Base-by-base conservation (phyloP, 2,329 filamentous ascomycete genomes). In the Fusarium incarnatum region DNA sequence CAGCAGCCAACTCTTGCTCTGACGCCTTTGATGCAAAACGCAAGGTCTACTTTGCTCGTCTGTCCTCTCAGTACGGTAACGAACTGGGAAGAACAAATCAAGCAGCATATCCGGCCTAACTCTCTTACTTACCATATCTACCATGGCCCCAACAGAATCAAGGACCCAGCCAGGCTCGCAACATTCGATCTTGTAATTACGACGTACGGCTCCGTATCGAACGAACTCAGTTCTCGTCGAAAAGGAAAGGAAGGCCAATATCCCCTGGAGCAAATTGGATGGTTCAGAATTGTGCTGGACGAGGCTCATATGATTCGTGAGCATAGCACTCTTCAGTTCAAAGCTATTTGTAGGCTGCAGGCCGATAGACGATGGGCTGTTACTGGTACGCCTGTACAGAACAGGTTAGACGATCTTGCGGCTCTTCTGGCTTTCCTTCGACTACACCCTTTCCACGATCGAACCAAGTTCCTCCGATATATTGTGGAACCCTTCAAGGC, bases 381-480 rank as follows among this genome's bases (percentile, higher is more conserved):
- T n/a, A 98, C 96, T 1, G 96, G 95, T 57, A 98, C 96, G 0
- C 96, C 94, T 0, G 93, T 98, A 11, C 95, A 98, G 80, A 99
- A 99, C 77, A 91, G 93, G 6, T 85, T 98, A 4, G 94, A 97
- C 70, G 96, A 99, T 78, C 85, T 98, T 23, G 92, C 93, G 16
- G 92, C 95, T 2, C 84, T 98, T 5, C 89, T 97, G 62, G 92
- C 91, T 32, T 98, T 98, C 76, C 83, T 98, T 44, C 89, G 92
- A 16, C 84, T 98, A 16, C 89, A 90, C 73, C 95, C 95, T 0
- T 98, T 98, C 75, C 90, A 97, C 65, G 91, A 95, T 50, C 88
- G 89, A 56, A 83, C 84, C 56, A 89, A 89, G 53, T 99, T 98
- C 77, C 87, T 89, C 7, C 88, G 92, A 60, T 89, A 92, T 77